A percentile compares a stretch with the other conserved stretches of the same genome.
Conservation (phyloP, 345 rosid genomes). For the Corchorus olitorius region DNA sequence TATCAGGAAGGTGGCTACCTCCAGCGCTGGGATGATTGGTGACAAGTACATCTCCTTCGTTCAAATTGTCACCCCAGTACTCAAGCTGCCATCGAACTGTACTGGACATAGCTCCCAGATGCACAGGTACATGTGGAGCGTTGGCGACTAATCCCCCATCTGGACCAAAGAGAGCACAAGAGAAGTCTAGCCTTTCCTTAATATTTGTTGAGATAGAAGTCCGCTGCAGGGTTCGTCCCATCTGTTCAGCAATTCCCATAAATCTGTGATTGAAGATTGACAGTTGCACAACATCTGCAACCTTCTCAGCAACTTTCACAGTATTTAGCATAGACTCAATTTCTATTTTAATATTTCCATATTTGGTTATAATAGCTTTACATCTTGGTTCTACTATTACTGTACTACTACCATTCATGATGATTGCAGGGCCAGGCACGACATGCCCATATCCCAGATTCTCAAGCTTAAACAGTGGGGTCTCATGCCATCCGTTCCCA, state of each 20-base stretch:
- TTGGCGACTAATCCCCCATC: conserved; percentile 96
- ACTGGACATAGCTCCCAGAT: conserved; percentile 97
- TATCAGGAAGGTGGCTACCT: conserved; percentile 98
- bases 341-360: conserved; percentile 87
- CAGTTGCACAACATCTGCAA: conserved; percentile 96
- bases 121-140: conserved; percentile 99
- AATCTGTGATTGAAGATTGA: conserved; percentile 94
- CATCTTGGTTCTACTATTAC: conserved; percentile 91
- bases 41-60: conserved; percentile 92
- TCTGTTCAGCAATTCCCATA: conserved; percentile 99
- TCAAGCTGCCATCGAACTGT: conserved; percentile 89
- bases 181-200: conserved; percentile 92
- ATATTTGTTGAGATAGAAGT: conserved; percentile 97
- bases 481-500: conserved; percentile 69
- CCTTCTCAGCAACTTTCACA: conserved; percentile 54
- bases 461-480: conserved; percentile 82
- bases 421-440: conserved; percentile 77
- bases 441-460: conserved; percentile 70
- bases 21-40: conserved; percentile 95
- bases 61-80: conserved; percentile 74
- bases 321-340: conserved; percentile 45
- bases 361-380: conserved; percentile 74
- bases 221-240: conserved; percentile 96
- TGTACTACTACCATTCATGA: conserved; percentile 98
- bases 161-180: conserved; percentile 94